Conservation (phyloP, 352 stramenopile species). For the Phytophthora cryptogea region DNA sequence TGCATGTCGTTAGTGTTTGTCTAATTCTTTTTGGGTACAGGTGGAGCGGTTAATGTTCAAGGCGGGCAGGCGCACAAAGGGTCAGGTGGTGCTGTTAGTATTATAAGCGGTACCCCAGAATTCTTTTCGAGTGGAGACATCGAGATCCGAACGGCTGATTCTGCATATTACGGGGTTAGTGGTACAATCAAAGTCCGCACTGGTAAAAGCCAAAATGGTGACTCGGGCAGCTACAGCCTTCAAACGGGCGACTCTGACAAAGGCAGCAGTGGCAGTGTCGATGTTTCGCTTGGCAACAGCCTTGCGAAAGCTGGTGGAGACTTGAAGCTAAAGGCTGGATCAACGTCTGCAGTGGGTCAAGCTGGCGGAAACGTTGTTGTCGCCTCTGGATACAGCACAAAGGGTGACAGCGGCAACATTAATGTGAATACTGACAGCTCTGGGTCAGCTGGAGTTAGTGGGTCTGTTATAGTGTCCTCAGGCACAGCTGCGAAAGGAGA, state of each 20-base stretch:
- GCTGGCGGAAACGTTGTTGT: conserved; percentile 83
- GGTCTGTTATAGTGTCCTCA: conserved; percentile 66
- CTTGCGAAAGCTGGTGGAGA: conserved; percentile 24
- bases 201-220: conserved; percentile 51
- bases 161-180: conserved; percentile 65
- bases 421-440: conserved; percentile 74
- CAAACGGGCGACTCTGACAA: conserved; percentile 60
- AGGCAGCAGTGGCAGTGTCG: conserved; percentile 29
- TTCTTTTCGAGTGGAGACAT: conserved; percentile 61
- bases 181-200: conserved; percentile 70
- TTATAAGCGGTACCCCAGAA: conserved; percentile 46
- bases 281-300: conserved; percentile 30
- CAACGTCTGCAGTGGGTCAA: conserved; percentile 39
- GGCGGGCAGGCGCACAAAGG: conserved; percentile 52
- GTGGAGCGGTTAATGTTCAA: conserved; percentile 46
- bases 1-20: neutral
- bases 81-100: conserved; percentile 54
- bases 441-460: conserved; percentile 76
- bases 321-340: conserved; percentile 33
- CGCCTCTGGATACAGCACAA: conserved; percentile 68
- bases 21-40: conserved; percentile 28
- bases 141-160: conserved; percentile 66
- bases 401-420: conserved; percentile 80
- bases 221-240: conserved; percentile 63
- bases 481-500: conserved; percentile 58